A percentile compares a stretch with the other conserved stretches of the same genome.
phyloP scores from a whole-genome alignment of 2,329 filamentous ascomycete species.

The Zelopaecilomyces penicillatus region DNA sequence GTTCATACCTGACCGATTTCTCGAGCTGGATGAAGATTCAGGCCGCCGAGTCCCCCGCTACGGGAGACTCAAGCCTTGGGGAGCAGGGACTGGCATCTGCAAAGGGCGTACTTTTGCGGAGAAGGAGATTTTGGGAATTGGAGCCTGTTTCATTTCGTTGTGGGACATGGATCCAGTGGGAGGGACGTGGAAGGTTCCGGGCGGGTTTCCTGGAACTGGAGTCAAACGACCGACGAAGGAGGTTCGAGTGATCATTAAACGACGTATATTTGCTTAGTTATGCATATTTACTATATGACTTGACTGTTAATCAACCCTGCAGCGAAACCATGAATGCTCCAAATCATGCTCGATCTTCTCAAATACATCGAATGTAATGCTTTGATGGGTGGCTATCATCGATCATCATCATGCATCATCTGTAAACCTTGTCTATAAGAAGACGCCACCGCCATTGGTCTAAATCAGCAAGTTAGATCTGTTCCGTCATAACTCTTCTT shows the following conservation, averaged over 20 bases:
- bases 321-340: too few relatives aligned
- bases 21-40: conserved; percentile 7
- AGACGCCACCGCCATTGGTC: too few relatives aligned
- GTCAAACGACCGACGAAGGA: conserved; percentile 1
- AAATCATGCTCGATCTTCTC: too few relatives aligned
- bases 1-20: conserved; percentile 15
- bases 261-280: neutral
- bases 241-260: conserved; percentile 2
- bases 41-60: conserved; percentile 9
- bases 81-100: conserved; percentile 14
- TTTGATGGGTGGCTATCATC: too few relatives aligned
- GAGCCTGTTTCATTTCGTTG: conserved; percentile 3
- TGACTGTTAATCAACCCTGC: too few relatives aligned
- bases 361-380: too few relatives aligned
- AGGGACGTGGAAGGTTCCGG: conserved; percentile 1
- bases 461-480: too few relatives aligned
- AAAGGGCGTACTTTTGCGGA: conserved; percentile 19
- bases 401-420: too few relatives aligned
- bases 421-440: too few relatives aligned
- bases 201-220: neutral
- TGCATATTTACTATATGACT: too few relatives aligned
- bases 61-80: conserved; percentile 16
- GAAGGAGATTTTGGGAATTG: conserved; percentile 13
- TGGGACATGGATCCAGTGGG: conserved; percentile 3
- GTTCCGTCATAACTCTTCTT: too few relatives aligned